Conservation (phyloP, 1,284 basidiomycete genomes). For the Tylopilus sp. region DNA sequence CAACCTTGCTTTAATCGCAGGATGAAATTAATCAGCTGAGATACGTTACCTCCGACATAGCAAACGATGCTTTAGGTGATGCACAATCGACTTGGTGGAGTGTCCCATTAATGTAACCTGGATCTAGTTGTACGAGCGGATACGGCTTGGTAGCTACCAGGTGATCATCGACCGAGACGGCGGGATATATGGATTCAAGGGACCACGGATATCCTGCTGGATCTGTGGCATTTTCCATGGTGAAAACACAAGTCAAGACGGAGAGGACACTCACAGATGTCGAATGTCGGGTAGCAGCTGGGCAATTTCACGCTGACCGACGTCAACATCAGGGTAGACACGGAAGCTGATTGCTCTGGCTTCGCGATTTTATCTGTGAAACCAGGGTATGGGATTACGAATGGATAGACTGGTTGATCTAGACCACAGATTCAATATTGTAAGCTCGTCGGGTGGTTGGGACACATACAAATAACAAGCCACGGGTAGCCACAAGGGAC, state of each 20-base stretch:
- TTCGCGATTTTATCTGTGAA: constrained; percentile 13
- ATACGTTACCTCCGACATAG: constrained; percentile 25
- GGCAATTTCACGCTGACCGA: constrained; percentile 23
- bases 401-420: constrained; percentile 39
- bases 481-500: constrained; percentile 31
- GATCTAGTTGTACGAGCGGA: constrained; percentile 29
- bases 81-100: constrained; percentile 15
- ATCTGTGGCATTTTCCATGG: constrained; percentile 23
- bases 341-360: constrained; percentile 4
- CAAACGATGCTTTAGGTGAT: constrained; percentile 10
- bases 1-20: constrained; percentile 12
- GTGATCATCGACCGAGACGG: constrained; percentile 13
- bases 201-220: constrained; percentile 39
- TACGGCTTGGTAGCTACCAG: constrained; percentile 13
- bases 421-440: constrained; percentile 4
- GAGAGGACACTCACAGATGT: constrained; percentile 31
- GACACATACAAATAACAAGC: constrained; percentile 37
- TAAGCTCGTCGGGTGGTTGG: neutral
- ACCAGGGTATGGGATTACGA: constrained; percentile 32
- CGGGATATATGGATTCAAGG: constrained; percentile 40
- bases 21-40: neutral
- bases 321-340: neutral
- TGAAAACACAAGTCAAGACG: neutral
- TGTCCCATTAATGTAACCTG: constrained; percentile 14
- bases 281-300: constrained; percentile 32